Evolutionary conservation across 2,329 filamentous ascomycete species (phyloP), one percentile per base, ranked within the genome.

Genomic region (Aspergillaceae sp.): DNA sequence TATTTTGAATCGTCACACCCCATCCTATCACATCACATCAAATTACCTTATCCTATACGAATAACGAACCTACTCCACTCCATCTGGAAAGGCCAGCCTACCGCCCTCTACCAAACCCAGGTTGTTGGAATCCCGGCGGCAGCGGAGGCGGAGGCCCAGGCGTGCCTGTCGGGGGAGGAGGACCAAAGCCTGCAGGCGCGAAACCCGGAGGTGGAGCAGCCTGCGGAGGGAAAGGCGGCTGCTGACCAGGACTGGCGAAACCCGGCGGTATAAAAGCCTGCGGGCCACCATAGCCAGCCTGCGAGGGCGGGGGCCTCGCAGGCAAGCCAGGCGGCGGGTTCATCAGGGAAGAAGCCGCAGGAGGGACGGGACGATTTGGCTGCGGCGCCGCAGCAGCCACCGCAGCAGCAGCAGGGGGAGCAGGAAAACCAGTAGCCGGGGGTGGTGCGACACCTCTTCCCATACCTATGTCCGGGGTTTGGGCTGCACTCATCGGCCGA

Each of bases 281-380:
- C 38, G 67, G 82, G 7, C 83, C 84, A 37, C 83, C 83, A 59
- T 84, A 86, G 1, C 81, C 82, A 42, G 72, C 80, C 57, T 83
- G 79, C 10, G 75, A 80, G 11, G 82, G 81, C 3, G 84, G 84
- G n/a, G 84, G 84, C 35, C 84, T 73, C 47, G 83, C 81, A 35
- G 84, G 84, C 28, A 83, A 63, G 29, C 76, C 77, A 5, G 76
- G 71, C 9, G 73, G 72, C 7, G 71, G 70, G 30, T 68, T 69
- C 37, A 64, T 60, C 38, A 74, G 57, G 42, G 74, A 55, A 28
- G 69, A 55, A 28, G 69, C 45, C 64, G 78, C 76, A 32, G 81
- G 78, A 41, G 80, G 78, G 9, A 78, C 75, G 9, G 83, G 75
- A 29, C 80, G 74, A 46, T 72, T 65, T 50, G 61, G 57, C 32